Base-by-base conservation (phyloP, 2,329 filamentous ascomycete species). In the Alternaria panax region DNA sequence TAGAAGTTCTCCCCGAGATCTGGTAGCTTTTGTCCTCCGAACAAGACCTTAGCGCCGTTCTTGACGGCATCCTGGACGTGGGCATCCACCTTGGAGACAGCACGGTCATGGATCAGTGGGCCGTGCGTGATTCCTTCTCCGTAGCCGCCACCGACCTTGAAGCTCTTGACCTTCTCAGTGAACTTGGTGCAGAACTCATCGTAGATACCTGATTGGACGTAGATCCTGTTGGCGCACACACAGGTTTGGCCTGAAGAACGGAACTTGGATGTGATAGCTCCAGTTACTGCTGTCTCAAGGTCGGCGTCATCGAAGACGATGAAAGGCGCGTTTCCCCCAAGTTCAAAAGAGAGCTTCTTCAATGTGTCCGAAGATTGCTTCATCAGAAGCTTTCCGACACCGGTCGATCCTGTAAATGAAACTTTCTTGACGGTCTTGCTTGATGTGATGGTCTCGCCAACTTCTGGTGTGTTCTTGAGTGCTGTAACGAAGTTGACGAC, bases 271-370 rank as follows among this genome's bases (percentile, higher is more conserved):
- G 89, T 82, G 54, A 98, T 86, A 47, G 93, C 93, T 25, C 93
- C 94, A 0, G 87, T 82, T 1, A 98, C 92, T 2, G 95, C 95
- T 5, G 83, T 81, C 59, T 97, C 93, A 20, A 98, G 81, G 74
- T 98, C 92, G 20, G 94, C 92, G 73, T 98, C 94, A 73, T 98
- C 93, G 74, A 98, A 98, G 32, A 98, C 92, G 67, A 98, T 97
- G 76, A 97, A 96, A 1, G 94, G 94, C 0, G 94, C 92, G 77
- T 98, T 98, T 47, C 94, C 95, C 54, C 94, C 94, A 1, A 98
- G 89, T 77, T 98, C 94, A 77, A 97, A 91, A 0, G 92, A 95
- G 1, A 92, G 83, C 75, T 92, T 92, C 85, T 98, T 98, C 27
- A 92, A 81, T 0, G 93, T 97, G 40, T 87, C 85, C 0, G 93